Base-by-base conservation (phyloP, 108 stramenopile genomes). In the Skeletonema menzelii region DNA sequence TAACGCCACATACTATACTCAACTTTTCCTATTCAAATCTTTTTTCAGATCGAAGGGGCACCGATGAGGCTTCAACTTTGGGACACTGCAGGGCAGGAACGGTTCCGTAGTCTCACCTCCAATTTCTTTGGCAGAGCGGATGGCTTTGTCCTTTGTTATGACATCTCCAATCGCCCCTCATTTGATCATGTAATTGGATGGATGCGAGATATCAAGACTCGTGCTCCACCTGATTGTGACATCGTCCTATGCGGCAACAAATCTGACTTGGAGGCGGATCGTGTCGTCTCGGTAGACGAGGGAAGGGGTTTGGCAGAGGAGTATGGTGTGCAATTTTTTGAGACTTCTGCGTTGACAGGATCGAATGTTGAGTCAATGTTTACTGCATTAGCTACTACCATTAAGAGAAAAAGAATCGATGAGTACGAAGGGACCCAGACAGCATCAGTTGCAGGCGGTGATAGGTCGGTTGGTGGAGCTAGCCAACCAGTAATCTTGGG, bases 11-110 rank as follows among this genome's bases (percentile, higher is more conserved):
- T 12, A 11, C 11, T 11, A 37, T 37, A 66, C 46, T 13, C 30
- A 26, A 65, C 20, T 70, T 19, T 22, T 40, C 28, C 17, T 22
- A 3, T 8, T 19, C 4, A 30, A 13, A 46, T 17, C 22, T 65
- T 4, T 15, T 61, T 61, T 34, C 55, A 93, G 90, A 90, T 95
- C 68, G 91, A 95, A 82, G 89, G 87, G 19, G 91, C 86, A 20
- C 90, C 90, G 28, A 92, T 95, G 91, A 76, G 93, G 17, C 80
- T 95, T 14, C 93, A 96, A 78, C 82, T 96, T 30, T 97, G 97
- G 97, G 97, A 97, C 80, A 97, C 97, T 8, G 97, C 97, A 10
- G 97, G 97, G 37, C 97, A 97, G 81, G 97, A 97, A 78, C 73
- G 97, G 58, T 98, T 96, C 81, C 92, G 95, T 15, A 87, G 87